Conservation (phyloP, 257 asterid genomes). For the Cynanchum wilfordii region DNA sequence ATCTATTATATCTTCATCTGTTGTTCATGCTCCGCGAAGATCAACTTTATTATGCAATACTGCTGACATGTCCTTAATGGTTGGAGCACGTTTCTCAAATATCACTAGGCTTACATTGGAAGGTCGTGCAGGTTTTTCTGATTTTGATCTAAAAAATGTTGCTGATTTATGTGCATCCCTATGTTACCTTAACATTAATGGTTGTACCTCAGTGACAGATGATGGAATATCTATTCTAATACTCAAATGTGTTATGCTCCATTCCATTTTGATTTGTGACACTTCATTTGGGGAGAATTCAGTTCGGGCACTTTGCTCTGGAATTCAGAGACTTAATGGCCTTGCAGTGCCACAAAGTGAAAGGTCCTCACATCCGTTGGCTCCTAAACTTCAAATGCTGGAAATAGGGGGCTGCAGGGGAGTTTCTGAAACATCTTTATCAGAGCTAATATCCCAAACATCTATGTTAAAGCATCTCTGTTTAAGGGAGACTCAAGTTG, state of each 20-base stretch:
- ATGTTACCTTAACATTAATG: conserved; percentile 58
- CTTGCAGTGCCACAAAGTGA: conserved; percentile 23
- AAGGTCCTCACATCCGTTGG: conserved; percentile 27
- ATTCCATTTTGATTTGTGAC: conserved; percentile 63
- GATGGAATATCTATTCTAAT: conserved; percentile 58
- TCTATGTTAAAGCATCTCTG: conserved; percentile 54
- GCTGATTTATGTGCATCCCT: conserved; percentile 54
- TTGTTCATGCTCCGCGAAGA: conserved; percentile 25
- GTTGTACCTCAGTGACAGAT: conserved; percentile 72
- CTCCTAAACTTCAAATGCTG: conserved; percentile 45
- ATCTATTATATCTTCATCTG: conserved; percentile 41
- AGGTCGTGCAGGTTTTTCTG: conserved; percentile 70
- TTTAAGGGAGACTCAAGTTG: conserved; percentile 58
- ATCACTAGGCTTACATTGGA: conserved; percentile 58
- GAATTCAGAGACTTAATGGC: conserved; percentile 20
- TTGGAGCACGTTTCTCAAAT: conserved; percentile 33
- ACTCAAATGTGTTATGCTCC: conserved; percentile 49
- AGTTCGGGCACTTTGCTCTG: conserved; percentile 57
- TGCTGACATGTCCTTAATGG: conserved; percentile 23
- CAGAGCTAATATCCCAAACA: conserved; percentile 56
- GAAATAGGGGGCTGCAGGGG: conserved; percentile 79
- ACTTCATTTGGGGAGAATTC: conserved; percentile 66
- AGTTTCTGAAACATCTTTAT: conserved; percentile 36
- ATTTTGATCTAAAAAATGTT: conserved; percentile 52
- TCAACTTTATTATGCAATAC: conserved; percentile 20